phyloP scores from a whole-genome alignment of 2,329 filamentous ascomycete species.

The Cladosporium halotolerans region DNA sequence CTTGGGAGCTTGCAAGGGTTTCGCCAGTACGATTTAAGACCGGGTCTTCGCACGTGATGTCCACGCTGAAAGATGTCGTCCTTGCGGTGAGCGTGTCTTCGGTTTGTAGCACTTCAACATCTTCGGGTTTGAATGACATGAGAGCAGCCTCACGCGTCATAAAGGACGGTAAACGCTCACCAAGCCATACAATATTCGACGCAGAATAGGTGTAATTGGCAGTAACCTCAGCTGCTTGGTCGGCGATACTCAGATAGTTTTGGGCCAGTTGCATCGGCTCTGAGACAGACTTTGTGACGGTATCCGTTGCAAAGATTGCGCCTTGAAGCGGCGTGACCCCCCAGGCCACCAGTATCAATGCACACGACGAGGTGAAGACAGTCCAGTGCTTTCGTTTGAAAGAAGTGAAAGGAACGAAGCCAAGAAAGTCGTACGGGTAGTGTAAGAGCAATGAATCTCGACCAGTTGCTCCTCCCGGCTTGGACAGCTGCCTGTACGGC shows the following conservation, averaged over 20 bases:
- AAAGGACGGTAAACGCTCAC: slow-evolving; percentile 40
- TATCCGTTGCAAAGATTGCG: slow-evolving; percentile 43
- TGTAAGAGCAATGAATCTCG: slow-evolving; percentile 46
- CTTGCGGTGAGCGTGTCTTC: slow-evolving; percentile 22
- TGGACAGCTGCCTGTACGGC: slow-evolving; percentile 54
- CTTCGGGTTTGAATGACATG: slow-evolving; percentile 35
- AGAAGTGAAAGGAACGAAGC: slow-evolving; percentile 39
- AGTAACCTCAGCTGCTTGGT: slow-evolving; percentile 27
- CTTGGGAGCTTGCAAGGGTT: background rate
- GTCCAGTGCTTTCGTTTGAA: slow-evolving; percentile 42
- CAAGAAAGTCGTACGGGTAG: slow-evolving; percentile 49
- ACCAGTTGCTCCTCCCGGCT: slow-evolving; percentile 36
- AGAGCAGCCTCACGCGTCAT: slow-evolving; percentile 40
- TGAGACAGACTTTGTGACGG: background rate
- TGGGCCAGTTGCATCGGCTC: background rate
- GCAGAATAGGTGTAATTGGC: slow-evolving; percentile 38
- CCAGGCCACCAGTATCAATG: slow-evolving; percentile 50
- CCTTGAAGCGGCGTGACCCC: slow-evolving; percentile 50
- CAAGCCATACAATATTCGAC: slow-evolving; percentile 43
- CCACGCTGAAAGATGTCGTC: slow-evolving; percentile 30
- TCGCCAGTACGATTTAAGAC: slow-evolving; percentile 23
- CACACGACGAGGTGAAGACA: slow-evolving; percentile 43
- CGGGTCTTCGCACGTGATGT: slow-evolving; percentile 30
- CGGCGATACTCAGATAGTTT: background rate
- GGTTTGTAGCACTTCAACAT: background rate